Evolutionary conservation across 805 yeast genomes (phyloP), one percentile per base, ranked within the genome.

Genomic region (Candida boleticola): DNA sequence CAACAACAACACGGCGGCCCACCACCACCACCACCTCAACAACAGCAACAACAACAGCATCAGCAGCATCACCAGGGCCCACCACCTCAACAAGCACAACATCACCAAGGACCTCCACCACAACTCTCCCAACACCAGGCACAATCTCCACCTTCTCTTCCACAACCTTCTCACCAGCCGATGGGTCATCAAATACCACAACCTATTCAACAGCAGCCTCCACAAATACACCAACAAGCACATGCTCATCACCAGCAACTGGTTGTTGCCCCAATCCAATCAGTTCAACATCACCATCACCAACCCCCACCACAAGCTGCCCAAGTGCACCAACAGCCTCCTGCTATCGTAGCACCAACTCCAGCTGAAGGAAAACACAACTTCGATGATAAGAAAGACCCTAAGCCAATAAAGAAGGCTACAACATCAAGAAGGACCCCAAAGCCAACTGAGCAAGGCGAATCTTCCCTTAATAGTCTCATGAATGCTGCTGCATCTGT

Each of bases 321-420:
- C 20, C 22, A 16, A 16, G 16, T 19, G n/a, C 35, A 36, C 19
- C 23, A 20, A 22, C 44, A 23, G 14, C 44, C 39, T 32, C 40
- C 36, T 13, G 29, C 37, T 27, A 10, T 32, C 31, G 35, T 31
- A 7, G 35, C 35, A 19, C 22, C 35, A 14, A 16, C 7, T 13
- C 35, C 35, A 21, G 22, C 44, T n/a, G 27, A 7, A 23, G 50
- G 52, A 18, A 70, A 70, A 43, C 68, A 62, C 30, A 72, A 66
- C 23, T 60, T 70, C 43, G 74, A 70, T 3, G 71, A 66, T 11
- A 66, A 66, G 46, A 43, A 46, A n/a, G 71, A 67, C 36, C 37
- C 56, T 16, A 55, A 58, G 44, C 47, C 49, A n/a, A 35, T 53
- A 29, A 59, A 67, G 46, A 57, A 58, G 38, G 46, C 60, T 3